Evolutionary conservation across 1,139 yeast species (phyloP).

Genomic region (Candida sanyaensis): DNA sequence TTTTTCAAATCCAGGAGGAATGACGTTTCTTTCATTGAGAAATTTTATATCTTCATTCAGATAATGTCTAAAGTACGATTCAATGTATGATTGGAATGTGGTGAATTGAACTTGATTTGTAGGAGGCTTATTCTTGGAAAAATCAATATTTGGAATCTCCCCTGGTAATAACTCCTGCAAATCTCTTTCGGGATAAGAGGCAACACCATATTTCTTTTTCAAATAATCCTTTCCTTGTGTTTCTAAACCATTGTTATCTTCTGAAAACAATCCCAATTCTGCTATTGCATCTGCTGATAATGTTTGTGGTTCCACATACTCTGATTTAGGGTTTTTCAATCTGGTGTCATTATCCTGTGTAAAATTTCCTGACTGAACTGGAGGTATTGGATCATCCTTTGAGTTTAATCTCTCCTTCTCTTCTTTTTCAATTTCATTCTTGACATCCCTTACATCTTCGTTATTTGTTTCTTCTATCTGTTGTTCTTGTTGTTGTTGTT

Average conservation of each 20-base stretch:
- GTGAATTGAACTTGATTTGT: slow-evolving; percentile 90
- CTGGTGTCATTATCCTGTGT: slow-evolving; percentile 58
- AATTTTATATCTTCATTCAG: slow-evolving; percentile 81
- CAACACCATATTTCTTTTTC: slow-evolving; percentile 81
- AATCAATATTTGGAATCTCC: slow-evolving; percentile 81
- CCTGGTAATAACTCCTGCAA: slow-evolving; percentile 82
- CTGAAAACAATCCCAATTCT: slow-evolving; percentile 68
- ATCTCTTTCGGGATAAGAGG: slow-evolving; percentile 82
- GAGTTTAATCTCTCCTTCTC: slow-evolving; percentile 20
- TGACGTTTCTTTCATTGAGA: slow-evolving; percentile 58
- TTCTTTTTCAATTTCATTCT: slow-evolving; percentile 15
- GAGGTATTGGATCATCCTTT: slow-evolving; percentile 41
- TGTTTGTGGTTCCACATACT: slow-evolving; percentile 73
- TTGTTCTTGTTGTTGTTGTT: too few species aligned
- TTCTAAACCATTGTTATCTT: slow-evolving; percentile 54
- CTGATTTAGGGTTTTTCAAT: slow-evolving; percentile 74
- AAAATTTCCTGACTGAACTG: slow-evolving; percentile 47
- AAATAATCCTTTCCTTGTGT: slow-evolving; percentile 70
- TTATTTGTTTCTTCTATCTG: slow-evolving; percentile 12
- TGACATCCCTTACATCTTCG: slow-evolving; percentile 14
- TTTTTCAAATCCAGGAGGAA: slow-evolving; percentile 54
- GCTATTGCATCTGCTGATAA: slow-evolving; percentile 66
- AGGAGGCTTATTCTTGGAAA: slow-evolving; percentile 78
- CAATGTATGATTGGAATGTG: slow-evolving; percentile 83
- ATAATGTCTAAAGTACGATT: slow-evolving; percentile 77